Base-by-base conservation (phyloP, 2,329 filamentous ascomycete genomes). In the Calonectria fujianensis region DNA sequence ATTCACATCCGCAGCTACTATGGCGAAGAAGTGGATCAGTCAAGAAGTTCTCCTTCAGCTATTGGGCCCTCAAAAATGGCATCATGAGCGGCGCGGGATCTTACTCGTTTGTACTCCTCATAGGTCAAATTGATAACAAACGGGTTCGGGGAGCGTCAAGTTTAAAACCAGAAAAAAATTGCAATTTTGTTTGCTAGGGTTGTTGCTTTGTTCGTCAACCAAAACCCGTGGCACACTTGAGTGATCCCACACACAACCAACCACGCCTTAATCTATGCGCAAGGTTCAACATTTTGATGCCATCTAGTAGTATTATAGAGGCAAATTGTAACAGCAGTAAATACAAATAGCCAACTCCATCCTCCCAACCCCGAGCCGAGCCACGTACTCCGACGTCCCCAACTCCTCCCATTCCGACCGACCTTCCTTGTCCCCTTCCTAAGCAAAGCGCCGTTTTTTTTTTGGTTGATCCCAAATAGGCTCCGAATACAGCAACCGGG, bases 301-400 rank as follows among this genome's bases (percentile, higher is more conserved):
- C 67, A 70, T 63, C 67, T 31, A 59, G 52, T 70, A 51, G 24
- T 70, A 70, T 70, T 70, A 70, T 27, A 29, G 45, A 51, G 66
- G 67, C 54, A 54, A 54, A 27, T 4, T 64, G 31, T 20, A 70
- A 65, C 35, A 45, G 51, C 45, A 45, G 32, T 27, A 20, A 54
- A 69, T 73, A 69, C 71, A 73, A 64, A 73, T 41, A 69, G 31
- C 70, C 70, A 73, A 73, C 65, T 69, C 70, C 64, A 59, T 51
- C 45, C 61, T 32, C 52, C 51, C 52, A n/a, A 51, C 29, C 61
- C 65, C 50, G 31, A 41, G 50, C 66, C 45, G 54, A 68, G 32
- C 67, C 52, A 50, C 67, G 69, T 73, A 52, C 54, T 54, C 70
- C 57, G 31, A 64, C 70, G 57, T 51, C 57, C 64, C 35, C 24